A percentile compares a stretch with the other conserved stretches of the same genome.
Conservation (phyloP, 2,329 filamentous ascomycete genomes). For the Akanthomyces uredinophilus region DNA sequence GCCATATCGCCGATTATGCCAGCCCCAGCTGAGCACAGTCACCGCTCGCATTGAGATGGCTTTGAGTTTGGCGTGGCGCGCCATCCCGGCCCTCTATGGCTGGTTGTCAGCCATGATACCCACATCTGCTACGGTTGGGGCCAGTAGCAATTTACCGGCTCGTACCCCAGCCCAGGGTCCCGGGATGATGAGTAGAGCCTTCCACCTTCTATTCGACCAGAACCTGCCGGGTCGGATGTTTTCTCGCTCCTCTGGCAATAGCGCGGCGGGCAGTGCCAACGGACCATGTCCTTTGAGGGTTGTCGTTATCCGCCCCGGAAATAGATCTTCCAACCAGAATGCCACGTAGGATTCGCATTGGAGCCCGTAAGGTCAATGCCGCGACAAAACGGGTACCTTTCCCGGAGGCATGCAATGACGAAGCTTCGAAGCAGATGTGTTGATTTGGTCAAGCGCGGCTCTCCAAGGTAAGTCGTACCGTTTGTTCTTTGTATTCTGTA, state of each 20-base stretch:
- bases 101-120: neutral
- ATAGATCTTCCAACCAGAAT: neutral
- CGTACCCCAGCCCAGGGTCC: neutral
- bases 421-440: neutral
- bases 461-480: neutral
- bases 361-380: neutral
- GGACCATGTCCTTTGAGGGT: too few relatives aligned
- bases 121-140: neutral
- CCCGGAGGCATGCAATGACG: neutral
- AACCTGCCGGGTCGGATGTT: neutral
- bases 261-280: neutral
- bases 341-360: neutral
- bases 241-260: neutral
- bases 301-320: neutral
- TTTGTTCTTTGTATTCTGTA: too few relatives aligned
- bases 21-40: slow-evolving; percentile 13
- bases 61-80: neutral
- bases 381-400: neutral
- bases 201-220: neutral
- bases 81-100: neutral
- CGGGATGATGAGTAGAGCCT: neutral
- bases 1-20: slow-evolving; percentile 12
- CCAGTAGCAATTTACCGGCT: neutral
- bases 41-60: neutral
- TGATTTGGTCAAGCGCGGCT: neutral